Base-by-base conservation (phyloP, 768 basidiomycete genomes). In the Termitomyces sp. region DNA sequence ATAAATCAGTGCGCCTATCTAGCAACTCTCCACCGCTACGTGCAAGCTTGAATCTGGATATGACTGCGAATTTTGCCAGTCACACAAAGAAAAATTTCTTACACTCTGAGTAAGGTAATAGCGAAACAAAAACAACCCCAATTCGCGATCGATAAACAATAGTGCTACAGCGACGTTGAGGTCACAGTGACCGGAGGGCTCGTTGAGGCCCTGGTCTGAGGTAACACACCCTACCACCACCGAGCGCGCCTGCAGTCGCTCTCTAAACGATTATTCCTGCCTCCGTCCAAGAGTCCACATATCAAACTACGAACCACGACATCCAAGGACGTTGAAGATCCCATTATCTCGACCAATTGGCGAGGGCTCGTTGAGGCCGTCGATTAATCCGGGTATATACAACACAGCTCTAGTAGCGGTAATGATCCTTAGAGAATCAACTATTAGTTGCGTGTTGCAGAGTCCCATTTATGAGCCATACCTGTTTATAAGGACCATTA, bases 321-420 rank as follows among this genome's bases (percentile, higher is more conserved):
- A 77, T 74, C 72, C 72, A 55, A 78, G 82, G 79, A 84, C 80
- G 80, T 85, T 84, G 80, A 83, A 84, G 80, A 80, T 82, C 83
- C 79, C 73, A 75, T 76, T 77, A 71, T 75, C 73, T 76, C 73
- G 73, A 76, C 73, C 70, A 68, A 67, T 70, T 75, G 76, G 78
- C 79, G 77, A 83, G 79, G 84, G 85, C 85, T 75, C 85, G 86
- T 87, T 87, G 86, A 87, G 86, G 86, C 86, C 85, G 73, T 80
- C 78, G 73, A 70, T 69, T 62, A 66, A 58, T 65, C 71, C 68
- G 67, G 67, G 69, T 55, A 57, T 57, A 60, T 46, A 57, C 61
- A 55, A 21, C 62, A 65, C 50, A 62, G 66, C 67, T 57, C 69
- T 75, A 80, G 72, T 80, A 80, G 60, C 78, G 77, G 70, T 75